Percentiles rank a stretch among this genome's conserved stretches.
These are phyloP conservation scores for Parasarocladium wereldwijsianum DNA, from an alignment of 2,329 filamentous ascomycete species.

Conservation along the genomic window DNA sequence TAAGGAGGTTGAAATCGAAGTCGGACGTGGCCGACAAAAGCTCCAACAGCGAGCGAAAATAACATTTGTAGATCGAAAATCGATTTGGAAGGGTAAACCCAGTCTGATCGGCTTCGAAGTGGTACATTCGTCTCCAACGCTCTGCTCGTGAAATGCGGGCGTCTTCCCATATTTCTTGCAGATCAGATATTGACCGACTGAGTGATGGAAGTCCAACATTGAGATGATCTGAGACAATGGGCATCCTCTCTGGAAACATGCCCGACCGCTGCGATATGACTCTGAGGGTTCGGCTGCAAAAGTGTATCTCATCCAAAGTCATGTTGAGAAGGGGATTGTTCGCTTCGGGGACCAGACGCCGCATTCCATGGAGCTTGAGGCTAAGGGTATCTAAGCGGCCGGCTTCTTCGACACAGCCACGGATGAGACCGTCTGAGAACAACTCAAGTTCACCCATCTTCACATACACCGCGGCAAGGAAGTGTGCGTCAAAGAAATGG, in stretches of 20 bases:
- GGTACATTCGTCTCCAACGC: slow-evolving; percentile 45
- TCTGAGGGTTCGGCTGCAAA: slow-evolving; percentile 29
- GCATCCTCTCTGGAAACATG: slow-evolving; percentile 32
- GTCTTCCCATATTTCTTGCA: slow-evolving; percentile 35
- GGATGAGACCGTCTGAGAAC: too few relatives aligned
- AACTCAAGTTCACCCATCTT: too few relatives aligned
- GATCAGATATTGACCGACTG: slow-evolving; percentile 35
- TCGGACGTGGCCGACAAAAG: slow-evolving; percentile 24
- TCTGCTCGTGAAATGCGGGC: slow-evolving; percentile 28
- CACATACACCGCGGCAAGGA: too few relatives aligned
- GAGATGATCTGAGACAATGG: slow-evolving; percentile 38
- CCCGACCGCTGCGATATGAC: slow-evolving; percentile 40
- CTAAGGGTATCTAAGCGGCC: slow-evolving; percentile 34
- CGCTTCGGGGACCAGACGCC: slow-evolving; percentile 25
- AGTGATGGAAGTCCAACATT: slow-evolving; percentile 42
- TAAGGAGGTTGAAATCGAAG: slow-evolving; percentile 41
- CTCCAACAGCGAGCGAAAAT: not conserved
- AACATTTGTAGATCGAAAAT: slow-evolving; percentile 20
- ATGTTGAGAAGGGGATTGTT: slow-evolving; percentile 31
- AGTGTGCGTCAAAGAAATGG: too few relatives aligned
- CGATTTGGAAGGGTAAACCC: slow-evolving; percentile 37
- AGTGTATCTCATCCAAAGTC: slow-evolving; percentile 31
- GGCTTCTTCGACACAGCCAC: slow-evolving; percentile 40
- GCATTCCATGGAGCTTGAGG: slow-evolving; percentile 32
- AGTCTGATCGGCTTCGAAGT: too few relatives aligned